Percentiles rank a stretch among this genome's conserved stretches.
These are phyloP conservation scores for Podospora appendiculata DNA, from an alignment of 495 filamentous ascomycete species.

Conservation along the genomic window DNA sequence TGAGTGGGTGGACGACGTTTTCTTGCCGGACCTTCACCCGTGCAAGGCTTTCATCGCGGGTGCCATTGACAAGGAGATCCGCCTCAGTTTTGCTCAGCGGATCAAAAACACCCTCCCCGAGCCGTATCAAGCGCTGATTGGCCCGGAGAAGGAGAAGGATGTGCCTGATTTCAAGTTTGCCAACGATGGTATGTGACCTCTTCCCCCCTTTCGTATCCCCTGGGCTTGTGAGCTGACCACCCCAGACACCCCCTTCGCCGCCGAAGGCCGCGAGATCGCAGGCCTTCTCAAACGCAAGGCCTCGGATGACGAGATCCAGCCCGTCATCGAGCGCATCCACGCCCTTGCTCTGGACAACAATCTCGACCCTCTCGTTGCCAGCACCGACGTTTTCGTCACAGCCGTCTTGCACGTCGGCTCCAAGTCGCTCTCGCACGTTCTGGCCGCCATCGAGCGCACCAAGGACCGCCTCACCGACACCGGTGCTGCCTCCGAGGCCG, in stretches of 20 bases:
- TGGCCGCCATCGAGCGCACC: slow-evolving; percentile 92
- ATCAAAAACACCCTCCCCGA: slow-evolving; percentile 90
- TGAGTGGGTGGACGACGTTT: slow-evolving; percentile 89
- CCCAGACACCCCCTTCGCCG: slow-evolving; percentile 68
- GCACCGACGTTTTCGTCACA: slow-evolving; percentile 89
- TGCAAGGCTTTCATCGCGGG: slow-evolving; percentile 88
- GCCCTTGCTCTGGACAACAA: slow-evolving; percentile 58
- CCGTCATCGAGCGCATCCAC: slow-evolving; percentile 69
- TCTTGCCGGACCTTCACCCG: slow-evolving; percentile 67
- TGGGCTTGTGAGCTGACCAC: background rate
- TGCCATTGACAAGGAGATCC: slow-evolving; percentile 92
- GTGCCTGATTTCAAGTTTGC: slow-evolving; percentile 90
- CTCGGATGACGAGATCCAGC: slow-evolving; percentile 70
- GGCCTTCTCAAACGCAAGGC: slow-evolving; percentile 76
- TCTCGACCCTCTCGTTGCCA: slow-evolving; percentile 69
- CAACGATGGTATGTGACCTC: slow-evolving; percentile 54
- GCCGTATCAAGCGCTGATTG: slow-evolving; percentile 73
- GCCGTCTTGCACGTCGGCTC: slow-evolving; percentile 85
- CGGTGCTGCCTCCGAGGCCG: slow-evolving; percentile 60
- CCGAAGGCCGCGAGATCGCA: slow-evolving; percentile 72
- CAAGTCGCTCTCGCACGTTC: slow-evolving; percentile 91
- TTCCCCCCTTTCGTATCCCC: background rate
- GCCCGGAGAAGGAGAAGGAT: slow-evolving; percentile 84
- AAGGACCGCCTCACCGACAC: slow-evolving; percentile 82
- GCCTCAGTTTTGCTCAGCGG: slow-evolving; percentile 89